phyloP scores from a whole-genome alignment of 139 green algal genomes.

The Choricystis sp. region DNA sequence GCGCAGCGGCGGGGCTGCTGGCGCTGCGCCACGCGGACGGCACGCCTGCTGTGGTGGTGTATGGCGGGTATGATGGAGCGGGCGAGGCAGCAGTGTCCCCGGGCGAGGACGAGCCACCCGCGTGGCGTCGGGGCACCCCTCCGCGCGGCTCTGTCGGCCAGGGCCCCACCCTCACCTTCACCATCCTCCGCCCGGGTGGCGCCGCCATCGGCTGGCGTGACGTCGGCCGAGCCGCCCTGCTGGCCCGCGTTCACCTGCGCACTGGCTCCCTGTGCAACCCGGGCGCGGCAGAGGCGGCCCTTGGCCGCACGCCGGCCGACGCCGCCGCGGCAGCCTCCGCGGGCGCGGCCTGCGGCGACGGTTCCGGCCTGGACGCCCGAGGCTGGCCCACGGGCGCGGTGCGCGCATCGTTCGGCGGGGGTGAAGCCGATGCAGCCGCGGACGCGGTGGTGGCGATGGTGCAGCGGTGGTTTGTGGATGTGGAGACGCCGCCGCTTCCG shows the following conservation, averaged over 20 bases:
- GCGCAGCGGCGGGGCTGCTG: conserved; percentile 22
- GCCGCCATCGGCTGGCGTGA: conserved; percentile 52
- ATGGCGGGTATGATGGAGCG: conserved; percentile 28
- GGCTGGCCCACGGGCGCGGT: conserved; percentile 52
- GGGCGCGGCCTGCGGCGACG: conserved; percentile 77
- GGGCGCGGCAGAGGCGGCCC: conserved; percentile 35
- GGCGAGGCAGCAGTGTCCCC: too few relatives aligned
- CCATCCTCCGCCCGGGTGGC: conserved; percentile 48
- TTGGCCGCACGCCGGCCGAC: conserved; percentile 19
- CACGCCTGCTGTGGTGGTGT: conserved; percentile 30
- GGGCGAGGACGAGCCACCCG: not conserved
- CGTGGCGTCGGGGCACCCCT: not conserved
- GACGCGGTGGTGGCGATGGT: conserved; percentile 25
- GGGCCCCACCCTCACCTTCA: conserved; percentile 72
- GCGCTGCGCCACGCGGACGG: conserved; percentile 47
- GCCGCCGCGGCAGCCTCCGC: not conserved
- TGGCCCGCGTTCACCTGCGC: conserved; percentile 48
- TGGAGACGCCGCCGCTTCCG: too few relatives aligned
- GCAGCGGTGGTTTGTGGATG: conserved; percentile 31
- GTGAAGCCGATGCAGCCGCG: conserved; percentile 48
- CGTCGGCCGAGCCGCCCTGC: conserved; percentile 46
- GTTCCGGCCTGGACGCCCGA: conserved; percentile 36
- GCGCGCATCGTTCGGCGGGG: conserved; percentile 60
- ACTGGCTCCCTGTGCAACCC: conserved; percentile 87
- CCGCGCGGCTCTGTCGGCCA: conserved; percentile 18